Evolutionary conservation across 2,329 filamentous ascomycete species (phyloP).

Genomic region (Clonostachys chloroleuca): DNA sequence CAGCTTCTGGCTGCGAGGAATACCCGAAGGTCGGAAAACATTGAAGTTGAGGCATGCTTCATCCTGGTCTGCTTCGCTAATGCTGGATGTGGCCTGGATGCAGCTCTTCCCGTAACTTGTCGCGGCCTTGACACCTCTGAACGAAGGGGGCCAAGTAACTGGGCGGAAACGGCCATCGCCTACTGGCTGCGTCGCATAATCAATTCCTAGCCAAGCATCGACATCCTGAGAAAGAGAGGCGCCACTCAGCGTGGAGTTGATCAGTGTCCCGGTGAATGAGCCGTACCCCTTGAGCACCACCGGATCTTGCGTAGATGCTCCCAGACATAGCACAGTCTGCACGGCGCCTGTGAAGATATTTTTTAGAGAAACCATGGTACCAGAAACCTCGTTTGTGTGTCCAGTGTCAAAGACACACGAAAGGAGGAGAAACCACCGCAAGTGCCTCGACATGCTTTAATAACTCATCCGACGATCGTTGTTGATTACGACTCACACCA

Average conservation of each 20-base stretch:
- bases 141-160: slow-evolving; percentile 29
- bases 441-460: too few relatives aligned
- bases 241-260: slow-evolving; percentile 25
- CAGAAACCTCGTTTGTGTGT: too few relatives aligned
- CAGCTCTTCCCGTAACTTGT: slow-evolving; percentile 33
- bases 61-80: slow-evolving; percentile 13
- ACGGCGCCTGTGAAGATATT: too few relatives aligned
- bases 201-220: slow-evolving; percentile 42
- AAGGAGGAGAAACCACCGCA: too few relatives aligned
- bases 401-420: too few relatives aligned
- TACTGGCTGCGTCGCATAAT: slow-evolving; percentile 35
- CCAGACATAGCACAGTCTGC: too few relatives aligned
- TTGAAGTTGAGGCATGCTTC: slow-evolving; percentile 34
- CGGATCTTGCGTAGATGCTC: too few relatives aligned
- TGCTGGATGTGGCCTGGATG: slow-evolving; percentile 24
- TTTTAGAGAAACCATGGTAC: too few relatives aligned
- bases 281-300: slow-evolving; percentile 28
- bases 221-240: slow-evolving; percentile 22
- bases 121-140: slow-evolving; percentile 31
- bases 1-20: slow-evolving; percentile 24
- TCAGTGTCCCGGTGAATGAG: slow-evolving; percentile 27
- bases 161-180: slow-evolving; percentile 32
- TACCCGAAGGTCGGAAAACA: slow-evolving; percentile 25
- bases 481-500: too few relatives aligned
- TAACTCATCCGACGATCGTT: too few relatives aligned